These are phyloP conservation scores for Lentinula lateritia DNA, from an alignment of 768 basidiomycete species.

Conservation along the genomic window DNA sequence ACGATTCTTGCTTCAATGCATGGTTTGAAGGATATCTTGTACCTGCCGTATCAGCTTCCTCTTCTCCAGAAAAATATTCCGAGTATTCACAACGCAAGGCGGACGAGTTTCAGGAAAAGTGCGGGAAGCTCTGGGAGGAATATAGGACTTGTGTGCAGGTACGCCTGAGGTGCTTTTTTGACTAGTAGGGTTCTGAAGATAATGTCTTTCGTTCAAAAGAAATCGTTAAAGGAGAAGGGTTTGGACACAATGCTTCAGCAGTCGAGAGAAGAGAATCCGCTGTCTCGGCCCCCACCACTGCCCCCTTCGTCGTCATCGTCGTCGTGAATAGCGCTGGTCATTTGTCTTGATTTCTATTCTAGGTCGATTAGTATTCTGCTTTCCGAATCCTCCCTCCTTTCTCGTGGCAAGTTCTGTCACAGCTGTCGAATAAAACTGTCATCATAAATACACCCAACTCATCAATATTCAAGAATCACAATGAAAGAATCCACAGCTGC, in stretches of 20 bases:
- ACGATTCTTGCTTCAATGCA: slow-evolving; percentile 93
- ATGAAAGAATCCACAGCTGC: neutral
- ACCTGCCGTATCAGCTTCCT: slow-evolving; percentile 51
- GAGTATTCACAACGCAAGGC: slow-evolving; percentile 74
- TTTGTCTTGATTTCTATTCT: neutral
- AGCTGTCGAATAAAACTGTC: neutral
- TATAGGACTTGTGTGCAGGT: slow-evolving; percentile 87
- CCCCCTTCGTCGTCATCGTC: slow-evolving; percentile 7
- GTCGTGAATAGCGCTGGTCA: neutral
- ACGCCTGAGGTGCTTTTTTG: slow-evolving; percentile 18
- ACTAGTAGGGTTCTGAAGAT: neutral
- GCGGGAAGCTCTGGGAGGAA: slow-evolving; percentile 75
- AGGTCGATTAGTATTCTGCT: neutral
- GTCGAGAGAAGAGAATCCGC: slow-evolving; percentile 74
- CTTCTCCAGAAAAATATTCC: slow-evolving; percentile 38
- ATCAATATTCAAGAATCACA: neutral
- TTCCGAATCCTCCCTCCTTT: neutral
- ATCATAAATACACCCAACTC: neutral
- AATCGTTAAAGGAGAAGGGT: slow-evolving; percentile 74
- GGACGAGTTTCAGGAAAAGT: slow-evolving; percentile 81
- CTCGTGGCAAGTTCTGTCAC: neutral
- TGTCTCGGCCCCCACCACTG: slow-evolving; percentile 54
- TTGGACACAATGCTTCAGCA: slow-evolving; percentile 72
- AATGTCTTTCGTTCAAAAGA: slow-evolving; percentile 34
- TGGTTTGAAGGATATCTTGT: slow-evolving; percentile 98